phyloP scores from a whole-genome alignment of 305 asterid species.

The Plantago coronopus region DNA sequence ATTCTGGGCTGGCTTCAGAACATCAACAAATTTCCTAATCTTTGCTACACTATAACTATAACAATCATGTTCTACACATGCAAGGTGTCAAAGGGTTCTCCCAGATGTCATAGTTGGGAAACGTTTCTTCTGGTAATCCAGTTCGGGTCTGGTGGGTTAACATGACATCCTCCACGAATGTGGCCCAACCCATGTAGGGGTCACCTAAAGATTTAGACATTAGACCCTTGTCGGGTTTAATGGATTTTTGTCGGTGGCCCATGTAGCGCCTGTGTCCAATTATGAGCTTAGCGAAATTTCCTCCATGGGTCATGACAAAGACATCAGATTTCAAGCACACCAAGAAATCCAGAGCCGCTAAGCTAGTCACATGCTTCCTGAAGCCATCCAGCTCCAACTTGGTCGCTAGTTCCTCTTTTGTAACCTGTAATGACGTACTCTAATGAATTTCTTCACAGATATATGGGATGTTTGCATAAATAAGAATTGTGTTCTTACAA shows the following conservation, averaged over 20 bases:
- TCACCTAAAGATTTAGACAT: conserved; percentile 96
- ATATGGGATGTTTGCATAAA: too few relatives aligned
- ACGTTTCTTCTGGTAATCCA: conserved; percentile 90
- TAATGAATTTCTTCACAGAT: too few relatives aligned
- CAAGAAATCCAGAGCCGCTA: conserved; percentile 95
- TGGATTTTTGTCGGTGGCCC: conserved; percentile 88
- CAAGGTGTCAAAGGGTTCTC: conserved; percentile 96
- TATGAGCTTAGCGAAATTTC: conserved; percentile 89
- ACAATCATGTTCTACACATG: conserved; percentile 80
- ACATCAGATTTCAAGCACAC: conserved; percentile 94
- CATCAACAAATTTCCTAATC: neutral
- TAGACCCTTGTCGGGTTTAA: conserved; percentile 94
- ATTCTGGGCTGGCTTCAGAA: neutral
- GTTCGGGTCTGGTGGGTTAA: conserved; percentile 85
- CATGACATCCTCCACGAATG: conserved; percentile 80
- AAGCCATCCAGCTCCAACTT: conserved; percentile 75
- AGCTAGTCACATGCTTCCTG: conserved; percentile 93
- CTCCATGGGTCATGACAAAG: conserved; percentile 97
- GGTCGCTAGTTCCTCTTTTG: conserved; percentile 85
- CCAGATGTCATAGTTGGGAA: conserved; percentile 97
- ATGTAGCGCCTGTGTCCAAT: conserved; percentile 79
- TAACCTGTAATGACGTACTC: conserved; percentile 47
- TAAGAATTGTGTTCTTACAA: conserved; percentile 43
- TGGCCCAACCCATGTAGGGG: conserved; percentile 98
- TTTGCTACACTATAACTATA: conserved; percentile 31